phyloP scores from a whole-genome alignment of 2,329 filamentous ascomycete genomes.

The Verticillium tricorpus region DNA sequence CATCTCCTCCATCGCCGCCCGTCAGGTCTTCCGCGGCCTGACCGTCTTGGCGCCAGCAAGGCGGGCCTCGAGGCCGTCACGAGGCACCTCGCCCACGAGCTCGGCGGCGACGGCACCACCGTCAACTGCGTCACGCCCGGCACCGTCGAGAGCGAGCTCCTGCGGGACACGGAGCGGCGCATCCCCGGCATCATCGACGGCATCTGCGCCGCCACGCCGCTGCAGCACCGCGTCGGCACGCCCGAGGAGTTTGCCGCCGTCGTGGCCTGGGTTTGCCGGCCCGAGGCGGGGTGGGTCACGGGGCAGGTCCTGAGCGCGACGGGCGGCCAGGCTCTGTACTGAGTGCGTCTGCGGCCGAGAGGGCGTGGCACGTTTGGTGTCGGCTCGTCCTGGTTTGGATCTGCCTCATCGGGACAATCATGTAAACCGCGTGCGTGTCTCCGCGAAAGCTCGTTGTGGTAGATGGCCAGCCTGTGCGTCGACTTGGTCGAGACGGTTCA shows the following conservation, averaged over 20 bases:
- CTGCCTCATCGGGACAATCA: too few relatives aligned
- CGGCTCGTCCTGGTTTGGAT: too few relatives aligned
- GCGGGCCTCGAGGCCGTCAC: slow-evolving; percentile 6
- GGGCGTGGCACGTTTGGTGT: too few relatives aligned
- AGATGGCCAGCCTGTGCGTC: too few relatives aligned
- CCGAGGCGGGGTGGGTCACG: slow-evolving; percentile 5
- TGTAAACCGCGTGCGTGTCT: too few relatives aligned
- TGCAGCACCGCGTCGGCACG: slow-evolving; percentile 4
- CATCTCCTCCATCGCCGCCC: slow-evolving; percentile 5
- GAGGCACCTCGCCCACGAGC: slow-evolving; percentile 1
- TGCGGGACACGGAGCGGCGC: neutral
- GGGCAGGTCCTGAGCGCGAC: slow-evolving; percentile 3
- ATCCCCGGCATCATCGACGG: slow-evolving; percentile 1
- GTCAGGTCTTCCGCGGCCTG: neutral
- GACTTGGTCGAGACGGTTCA: too few relatives aligned
- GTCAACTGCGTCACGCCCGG: slow-evolving; percentile 5
- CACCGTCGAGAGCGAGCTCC: slow-evolving; percentile 4
- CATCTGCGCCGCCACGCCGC: slow-evolving; percentile 1
- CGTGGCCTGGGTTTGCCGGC: slow-evolving; percentile 4
- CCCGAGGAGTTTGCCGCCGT: slow-evolving; percentile 3
- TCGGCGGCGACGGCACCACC: slow-evolving; percentile 4
- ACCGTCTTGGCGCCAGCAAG: slow-evolving; percentile 3
- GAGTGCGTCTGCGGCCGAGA: neutral
- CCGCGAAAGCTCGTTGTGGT: too few relatives aligned
- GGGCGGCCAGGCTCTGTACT: neutral